Percentiles rank a stretch among this genome's conserved stretches.
phyloP scores from a whole-genome alignment of 768 basidiomycete species.

The Mrakia gelida region DNA sequence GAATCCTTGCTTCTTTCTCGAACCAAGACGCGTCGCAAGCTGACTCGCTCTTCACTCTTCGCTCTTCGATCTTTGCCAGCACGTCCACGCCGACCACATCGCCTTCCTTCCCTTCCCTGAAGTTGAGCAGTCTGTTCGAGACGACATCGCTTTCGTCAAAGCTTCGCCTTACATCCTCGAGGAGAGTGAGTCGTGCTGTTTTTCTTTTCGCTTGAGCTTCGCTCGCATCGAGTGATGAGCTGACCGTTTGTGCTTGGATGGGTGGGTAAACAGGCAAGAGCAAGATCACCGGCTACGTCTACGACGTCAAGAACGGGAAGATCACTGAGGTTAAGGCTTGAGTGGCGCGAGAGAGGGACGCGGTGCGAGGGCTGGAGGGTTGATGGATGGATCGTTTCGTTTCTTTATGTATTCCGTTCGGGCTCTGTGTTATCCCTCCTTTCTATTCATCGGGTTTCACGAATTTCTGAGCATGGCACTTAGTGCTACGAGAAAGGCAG shows the following conservation, averaged over 20 bases:
- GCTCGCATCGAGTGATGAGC: background rate
- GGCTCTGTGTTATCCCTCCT: too few species aligned
- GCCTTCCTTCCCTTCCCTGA: background rate
- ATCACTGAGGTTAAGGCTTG: background rate
- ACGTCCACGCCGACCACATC: constrained; percentile 3
- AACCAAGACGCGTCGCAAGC: background rate
- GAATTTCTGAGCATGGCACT: too few species aligned
- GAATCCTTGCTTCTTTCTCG: too few species aligned
- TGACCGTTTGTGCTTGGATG: too few species aligned
- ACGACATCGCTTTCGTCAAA: background rate
- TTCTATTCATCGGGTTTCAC: too few species aligned
- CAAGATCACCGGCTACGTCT: background rate
- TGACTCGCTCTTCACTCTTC: background rate
- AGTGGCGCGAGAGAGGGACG: background rate
- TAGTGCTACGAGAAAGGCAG: too few species aligned
- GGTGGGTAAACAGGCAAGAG: too few species aligned
- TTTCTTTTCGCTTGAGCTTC: too few species aligned
- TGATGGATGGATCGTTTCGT: too few species aligned
- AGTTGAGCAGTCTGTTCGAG: background rate
- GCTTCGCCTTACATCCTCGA: background rate
- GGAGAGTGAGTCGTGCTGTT: background rate
- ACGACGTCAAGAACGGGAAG: constrained; percentile 5
- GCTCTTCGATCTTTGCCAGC: background rate
- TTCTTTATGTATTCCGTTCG: too few species aligned
- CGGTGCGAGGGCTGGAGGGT: too few species aligned